Conservation (phyloP, 495 filamentous ascomycete genomes). For the Neurospora sp. region DNA sequence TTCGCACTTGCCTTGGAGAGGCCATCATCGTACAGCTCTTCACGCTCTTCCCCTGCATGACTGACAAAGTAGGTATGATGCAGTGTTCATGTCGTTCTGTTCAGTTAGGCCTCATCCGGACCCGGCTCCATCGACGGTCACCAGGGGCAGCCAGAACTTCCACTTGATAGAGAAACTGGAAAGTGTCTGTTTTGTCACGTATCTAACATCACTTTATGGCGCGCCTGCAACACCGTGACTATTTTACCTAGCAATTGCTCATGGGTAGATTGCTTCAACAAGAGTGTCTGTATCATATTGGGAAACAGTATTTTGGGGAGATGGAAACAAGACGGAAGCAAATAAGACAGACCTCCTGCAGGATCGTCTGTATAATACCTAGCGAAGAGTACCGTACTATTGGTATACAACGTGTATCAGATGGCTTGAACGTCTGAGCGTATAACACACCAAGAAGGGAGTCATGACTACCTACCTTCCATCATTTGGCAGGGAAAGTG, state of each 20-base stretch:
- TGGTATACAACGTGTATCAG: not conserved
- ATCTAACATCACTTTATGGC: not conserved
- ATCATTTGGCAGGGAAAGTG: not conserved
- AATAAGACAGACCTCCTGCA: not conserved
- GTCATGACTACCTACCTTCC: not conserved
- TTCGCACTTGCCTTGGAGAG: not conserved
- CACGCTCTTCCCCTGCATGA: not conserved
- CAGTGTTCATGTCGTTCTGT: not conserved
- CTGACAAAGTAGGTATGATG: not conserved
- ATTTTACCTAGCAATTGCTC: not conserved
- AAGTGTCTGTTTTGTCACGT: not conserved
- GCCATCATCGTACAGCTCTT: not conserved
- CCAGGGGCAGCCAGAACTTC: not conserved
- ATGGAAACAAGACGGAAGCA: not conserved
- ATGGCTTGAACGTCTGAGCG: not conserved
- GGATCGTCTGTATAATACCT: not conserved
- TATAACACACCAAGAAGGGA: not conserved
- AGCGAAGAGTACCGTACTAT: not conserved
- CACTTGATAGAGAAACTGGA: not conserved
- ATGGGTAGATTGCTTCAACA: not conserved
- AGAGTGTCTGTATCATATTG: not conserved
- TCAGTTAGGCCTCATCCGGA: not conserved
- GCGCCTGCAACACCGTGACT: not conserved
- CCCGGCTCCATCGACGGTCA: not conserved
- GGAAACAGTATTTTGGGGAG: not conserved